Evolutionary conservation across 495 filamentous ascomycete species (phyloP), one percentile per base, ranked within the genome.

Genomic region (Entonaema liquescens): DNA sequence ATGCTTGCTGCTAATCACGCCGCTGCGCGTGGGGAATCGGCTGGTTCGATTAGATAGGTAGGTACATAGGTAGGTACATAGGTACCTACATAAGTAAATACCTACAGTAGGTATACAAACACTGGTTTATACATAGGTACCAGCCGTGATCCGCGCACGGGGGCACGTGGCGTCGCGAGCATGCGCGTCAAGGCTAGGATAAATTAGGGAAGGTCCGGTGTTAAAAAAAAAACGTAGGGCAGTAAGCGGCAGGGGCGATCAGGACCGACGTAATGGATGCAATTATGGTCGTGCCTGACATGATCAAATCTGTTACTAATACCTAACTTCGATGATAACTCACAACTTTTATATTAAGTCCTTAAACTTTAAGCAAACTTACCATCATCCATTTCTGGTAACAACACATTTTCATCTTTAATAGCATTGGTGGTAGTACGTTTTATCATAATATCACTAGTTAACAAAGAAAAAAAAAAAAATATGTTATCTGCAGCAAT

Each of bases 141-240:
- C 5, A 15, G 28, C 9, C 11, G 12, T 50, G 44, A 3, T 19
- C 21, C 15, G 12, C 50, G 42, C 17, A 21, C 2, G 42, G 49
- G 17, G 1, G 53, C 53, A 56, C 53, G 53, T 56, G 53, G 26
- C 17, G 26, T 33, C 28, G 53, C 53, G 28, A 31, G 28, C 17
- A 56, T 56, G 53, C 53, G 29, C 53, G 53, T 56, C 53, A 33
- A 56, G 28, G 12, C 49, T 53, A 28, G 29, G 8, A 21, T 29
- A 17, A 2, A 53, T 29, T 53, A 53, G 23, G 49, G 49, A 26
- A 29, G 13, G 49, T 29, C 1, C 31, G 31, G 31, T 9, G 31
- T 33, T 33, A 33, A 5, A 33, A 5, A 33, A 33, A 3, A 31
- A 3, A 31, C 29, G n/a, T 31, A 31, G 29, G 31, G 31, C 31